Conservation (phyloP, 352 stramenopile species). For the Globisporangium radiosum region DNA sequence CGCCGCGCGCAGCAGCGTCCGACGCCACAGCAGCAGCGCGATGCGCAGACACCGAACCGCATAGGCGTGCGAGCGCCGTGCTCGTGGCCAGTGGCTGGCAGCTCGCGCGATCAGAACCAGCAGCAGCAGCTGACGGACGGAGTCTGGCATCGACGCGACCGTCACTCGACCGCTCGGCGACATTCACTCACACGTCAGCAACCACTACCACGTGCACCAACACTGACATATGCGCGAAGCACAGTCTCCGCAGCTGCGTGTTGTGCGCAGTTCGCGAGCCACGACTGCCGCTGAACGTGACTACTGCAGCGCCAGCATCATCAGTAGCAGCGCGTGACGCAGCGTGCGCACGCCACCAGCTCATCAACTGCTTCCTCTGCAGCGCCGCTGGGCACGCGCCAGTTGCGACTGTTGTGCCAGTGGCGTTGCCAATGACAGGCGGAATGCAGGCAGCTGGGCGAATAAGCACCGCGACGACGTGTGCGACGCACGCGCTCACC, state of each 20-base stretch:
- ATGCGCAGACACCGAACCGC: background rate
- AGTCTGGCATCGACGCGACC: background rate
- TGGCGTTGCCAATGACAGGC: too few relatives aligned
- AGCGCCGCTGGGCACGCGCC: slow-evolving; percentile 12
- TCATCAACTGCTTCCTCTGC: slow-evolving; percentile 65
- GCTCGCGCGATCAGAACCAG: background rate
- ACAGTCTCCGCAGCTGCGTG: slow-evolving; percentile 59
- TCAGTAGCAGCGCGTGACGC: slow-evolving; percentile 3
- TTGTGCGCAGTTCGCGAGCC: slow-evolving; percentile 38
- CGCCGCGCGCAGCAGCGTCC: too few relatives aligned
- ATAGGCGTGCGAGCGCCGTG: background rate
- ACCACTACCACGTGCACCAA: background rate
- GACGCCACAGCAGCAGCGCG: too few relatives aligned
- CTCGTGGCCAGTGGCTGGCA: background rate
- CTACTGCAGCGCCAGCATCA: too few relatives aligned
- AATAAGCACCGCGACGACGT: too few relatives aligned
- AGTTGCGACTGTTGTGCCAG: too few relatives aligned
- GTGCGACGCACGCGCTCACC: too few relatives aligned
- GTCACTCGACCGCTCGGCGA: too few relatives aligned
- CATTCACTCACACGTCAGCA: background rate
- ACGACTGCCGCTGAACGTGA: background rate
- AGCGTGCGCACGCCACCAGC: slow-evolving; percentile 40
- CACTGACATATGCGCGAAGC: slow-evolving; percentile 26
- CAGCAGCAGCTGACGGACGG: background rate
- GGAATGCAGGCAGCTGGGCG: too few relatives aligned